Base-by-base conservation (phyloP, 2,329 filamentous ascomycete genomes). In the Sporothrix curviconia region DNA sequence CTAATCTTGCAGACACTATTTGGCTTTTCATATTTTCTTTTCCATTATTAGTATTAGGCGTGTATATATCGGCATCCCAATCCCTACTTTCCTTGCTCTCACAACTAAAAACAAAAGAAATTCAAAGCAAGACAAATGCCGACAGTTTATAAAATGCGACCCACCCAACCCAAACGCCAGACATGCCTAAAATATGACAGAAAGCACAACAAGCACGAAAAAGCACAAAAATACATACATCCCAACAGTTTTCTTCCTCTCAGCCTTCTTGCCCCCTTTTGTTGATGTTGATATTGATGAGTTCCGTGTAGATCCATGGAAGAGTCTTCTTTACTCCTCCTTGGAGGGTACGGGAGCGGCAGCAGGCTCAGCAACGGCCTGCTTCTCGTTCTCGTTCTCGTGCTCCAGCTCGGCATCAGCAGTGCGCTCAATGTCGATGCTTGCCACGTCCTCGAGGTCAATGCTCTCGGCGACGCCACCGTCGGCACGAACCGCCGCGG, bases 391-490 rank as follows among this genome's bases (percentile, higher is more conserved):
- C 7, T 17, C 39, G 39, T 43, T 9, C n/a, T 25, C 28, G 14
- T 36, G 28, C 7, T 49, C 44, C 15, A 46, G 43, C 25, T 12
- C 19, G 28, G 44, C 9, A 14, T 56, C 49, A 3, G 54, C 58
- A 1, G n/a, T 36, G 17, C 54, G 40, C 57, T 59, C 57, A 30
- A 59, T 52, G 28, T 59, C 57, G 36, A 56, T 28, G 34, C 40
- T 53, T 12, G 22, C 30, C 15, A 44, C 40, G 14, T 39, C 40
- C 12, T 49, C 43, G 24, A 53, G 22, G 52, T 52, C 52, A 32
- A 51, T 14, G 49, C 42, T 43, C 12, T 54, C n/a, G 25, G 39
- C 42, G 5, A 39, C 51, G 24, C 39, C 53, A 11, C 22, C 47
- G 39, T 43, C 36, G 4, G 40, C 53, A 24, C 22, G 46, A 3